Evolutionary conservation across 176 grass and related monocot species (phyloP).

Genomic region (Hordeum marinum): DNA sequence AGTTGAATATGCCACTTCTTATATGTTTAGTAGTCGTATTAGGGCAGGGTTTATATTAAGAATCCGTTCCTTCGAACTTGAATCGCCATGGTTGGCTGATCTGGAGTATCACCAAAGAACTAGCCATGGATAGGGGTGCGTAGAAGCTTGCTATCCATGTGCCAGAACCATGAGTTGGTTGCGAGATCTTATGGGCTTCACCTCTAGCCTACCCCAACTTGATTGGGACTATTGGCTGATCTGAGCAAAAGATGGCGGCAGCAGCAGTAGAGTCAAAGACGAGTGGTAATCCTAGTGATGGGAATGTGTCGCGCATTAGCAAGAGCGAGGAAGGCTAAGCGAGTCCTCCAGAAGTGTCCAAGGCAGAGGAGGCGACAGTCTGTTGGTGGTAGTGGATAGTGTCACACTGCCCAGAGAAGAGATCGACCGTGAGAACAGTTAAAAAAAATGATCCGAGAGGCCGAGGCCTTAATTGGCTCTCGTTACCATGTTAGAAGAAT

Average conservation of each 20-base stretch:
- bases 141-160: too few species aligned
- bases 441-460: not conserved
- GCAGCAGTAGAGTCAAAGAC: not conserved
- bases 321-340: not conserved
- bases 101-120: too few species aligned
- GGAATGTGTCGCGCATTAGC: not conserved
- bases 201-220: too few species aligned
- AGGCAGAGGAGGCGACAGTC: not conserved
- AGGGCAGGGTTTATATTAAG: not conserved
- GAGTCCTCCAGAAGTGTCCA: too few species aligned
- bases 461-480: not conserved
- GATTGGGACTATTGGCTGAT: not conserved
- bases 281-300: not conserved
- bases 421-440: not conserved
- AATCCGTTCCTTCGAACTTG: not conserved
- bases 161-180: too few species aligned
- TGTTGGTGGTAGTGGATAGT: not conserved
- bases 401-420: not conserved
- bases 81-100: not conserved
- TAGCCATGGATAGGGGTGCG: too few species aligned
- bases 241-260: not conserved
- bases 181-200: too few species aligned
- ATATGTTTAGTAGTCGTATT: not conserved
- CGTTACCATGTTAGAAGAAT: not conserved
- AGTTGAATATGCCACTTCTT: not conserved